A percentile compares a stretch with the other conserved stretches of the same genome.
Conservation (phyloP, 495 filamentous ascomycete genomes). For the Aspergillus campestris region DNA sequence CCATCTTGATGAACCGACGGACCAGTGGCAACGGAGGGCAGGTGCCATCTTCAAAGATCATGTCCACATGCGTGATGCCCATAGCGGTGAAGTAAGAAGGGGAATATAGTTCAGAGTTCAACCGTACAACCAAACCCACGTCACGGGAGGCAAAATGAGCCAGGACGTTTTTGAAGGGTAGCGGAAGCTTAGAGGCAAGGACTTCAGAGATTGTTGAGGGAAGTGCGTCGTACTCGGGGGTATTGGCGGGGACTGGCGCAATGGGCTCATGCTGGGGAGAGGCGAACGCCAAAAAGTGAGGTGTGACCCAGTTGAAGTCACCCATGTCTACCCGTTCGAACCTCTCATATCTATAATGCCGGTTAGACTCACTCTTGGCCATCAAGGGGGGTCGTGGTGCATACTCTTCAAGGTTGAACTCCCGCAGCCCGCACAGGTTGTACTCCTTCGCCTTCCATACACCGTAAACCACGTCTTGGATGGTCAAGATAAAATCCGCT, state of each 20-base stretch:
- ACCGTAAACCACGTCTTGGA: slow-evolving; percentile 96
- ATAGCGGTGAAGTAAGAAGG: slow-evolving; percentile 91
- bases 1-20: slow-evolving; percentile 84
- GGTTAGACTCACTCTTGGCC: slow-evolving; percentile 12
- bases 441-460: slow-evolving; percentile 99
- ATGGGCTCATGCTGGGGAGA: slow-evolving; percentile 80
- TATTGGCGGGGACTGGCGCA: slow-evolving; percentile 56
- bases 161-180: slow-evolving; percentile 91
- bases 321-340: slow-evolving; percentile 96
- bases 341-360: slow-evolving; percentile 62
- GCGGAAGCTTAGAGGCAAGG: slow-evolving; percentile 53
- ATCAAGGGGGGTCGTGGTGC: slow-evolving; percentile 13
- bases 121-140: slow-evolving; percentile 85
- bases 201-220: slow-evolving; percentile 63
- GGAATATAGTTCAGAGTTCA: slow-evolving; percentile 94
- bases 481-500: slow-evolving; percentile 87
- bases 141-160: slow-evolving; percentile 77
- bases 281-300: slow-evolving; percentile 90
- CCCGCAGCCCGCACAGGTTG: slow-evolving; percentile 73
- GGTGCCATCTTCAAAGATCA: slow-evolving; percentile 99
- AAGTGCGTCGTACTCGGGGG: slow-evolving; percentile 61
- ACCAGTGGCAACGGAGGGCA: slow-evolving; percentile 83
- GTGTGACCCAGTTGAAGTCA: slow-evolving; percentile 99
- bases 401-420: slow-evolving; percentile 90
- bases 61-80: slow-evolving; percentile 91